Evolutionary conservation across 352 stramenopile genomes (phyloP).

Genomic region (Globisporangium ultimum): DNA sequence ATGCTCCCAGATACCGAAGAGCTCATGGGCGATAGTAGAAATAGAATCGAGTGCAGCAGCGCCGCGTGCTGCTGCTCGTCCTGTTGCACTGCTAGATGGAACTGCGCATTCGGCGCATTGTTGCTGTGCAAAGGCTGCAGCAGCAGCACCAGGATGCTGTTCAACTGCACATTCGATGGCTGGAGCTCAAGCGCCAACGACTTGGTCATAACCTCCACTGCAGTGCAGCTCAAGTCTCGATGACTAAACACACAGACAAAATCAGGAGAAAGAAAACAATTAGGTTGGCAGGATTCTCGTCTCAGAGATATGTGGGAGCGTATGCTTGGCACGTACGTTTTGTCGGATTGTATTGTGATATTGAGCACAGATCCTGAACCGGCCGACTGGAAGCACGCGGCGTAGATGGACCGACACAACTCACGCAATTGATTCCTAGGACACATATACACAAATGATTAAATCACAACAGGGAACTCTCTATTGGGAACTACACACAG

Average conservation of each 20-base stretch:
- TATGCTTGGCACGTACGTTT: slow-evolving; percentile 11
- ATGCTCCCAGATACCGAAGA: slow-evolving; percentile 51
- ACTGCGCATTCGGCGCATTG: background rate
- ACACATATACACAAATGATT: background rate
- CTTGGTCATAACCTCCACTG: slow-evolving; percentile 39
- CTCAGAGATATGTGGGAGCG: background rate
- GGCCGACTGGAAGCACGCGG: slow-evolving; percentile 20
- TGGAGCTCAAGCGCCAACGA: slow-evolving; percentile 35
- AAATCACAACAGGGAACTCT: slow-evolving; percentile 1
- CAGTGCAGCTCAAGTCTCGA: slow-evolving; percentile 10
- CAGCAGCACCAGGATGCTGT: slow-evolving; percentile 44
- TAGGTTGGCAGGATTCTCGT: too few relatives aligned
- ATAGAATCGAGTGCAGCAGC: slow-evolving; percentile 57
- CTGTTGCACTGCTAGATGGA: background rate
- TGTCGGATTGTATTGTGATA: slow-evolving; percentile 19
- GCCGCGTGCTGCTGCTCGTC: slow-evolving; percentile 17
- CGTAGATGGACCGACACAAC: slow-evolving; percentile 25
- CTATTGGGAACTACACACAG: background rate
- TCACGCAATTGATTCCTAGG: slow-evolving; percentile 23
- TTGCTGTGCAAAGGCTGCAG: background rate
- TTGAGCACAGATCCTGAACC: slow-evolving; percentile 25
- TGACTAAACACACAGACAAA: background rate
- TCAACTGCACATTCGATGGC: slow-evolving; percentile 43
- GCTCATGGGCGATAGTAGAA: slow-evolving; percentile 54
- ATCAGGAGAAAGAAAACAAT: background rate